Conservation (phyloP, 108 stramenopile species). For the Nitzschia sp. region DNA sequence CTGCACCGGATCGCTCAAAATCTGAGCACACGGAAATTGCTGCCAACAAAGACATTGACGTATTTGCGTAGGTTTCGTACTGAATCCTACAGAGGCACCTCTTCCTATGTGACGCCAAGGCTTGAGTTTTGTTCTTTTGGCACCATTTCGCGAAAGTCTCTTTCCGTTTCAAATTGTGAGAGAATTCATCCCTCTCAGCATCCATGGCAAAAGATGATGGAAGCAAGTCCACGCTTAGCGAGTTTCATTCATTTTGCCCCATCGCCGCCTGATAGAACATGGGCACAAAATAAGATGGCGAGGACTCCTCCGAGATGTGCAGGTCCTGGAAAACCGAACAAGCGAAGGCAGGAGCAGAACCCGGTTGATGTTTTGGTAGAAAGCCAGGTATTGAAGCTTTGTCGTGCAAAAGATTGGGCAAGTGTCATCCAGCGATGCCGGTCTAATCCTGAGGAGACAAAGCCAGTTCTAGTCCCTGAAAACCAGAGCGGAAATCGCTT, state of each 20-base stretch:
- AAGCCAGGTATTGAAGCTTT: slow-evolving; percentile 23
- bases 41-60: too few relatives aligned
- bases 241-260: not conserved
- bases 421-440: slow-evolving; percentile 19
- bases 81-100: too few relatives aligned
- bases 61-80: too few relatives aligned
- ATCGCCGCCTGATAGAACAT: not conserved
- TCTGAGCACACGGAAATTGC: too few relatives aligned
- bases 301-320: not conserved
- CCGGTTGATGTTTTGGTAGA: slow-evolving; percentile 2
- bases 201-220: not conserved
- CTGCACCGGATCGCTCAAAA: too few relatives aligned
- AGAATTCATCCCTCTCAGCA: too few relatives aligned
- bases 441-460: slow-evolving; percentile 29
- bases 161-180: too few relatives aligned
- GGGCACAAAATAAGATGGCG: not conserved
- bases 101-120: too few relatives aligned
- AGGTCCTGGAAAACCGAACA: not conserved
- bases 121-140: too few relatives aligned
- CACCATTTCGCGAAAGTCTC: too few relatives aligned
- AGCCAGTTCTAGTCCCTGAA: slow-evolving; percentile 1
- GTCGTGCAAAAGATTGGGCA: slow-evolving; percentile 26
- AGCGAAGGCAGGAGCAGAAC: slow-evolving; percentile 15
- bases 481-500: slow-evolving; percentile 1
- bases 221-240: not conserved